Evolutionary conservation across 2,329 filamentous ascomycete genomes (phyloP).

Genomic region (Phialocephala subalpina): DNA sequence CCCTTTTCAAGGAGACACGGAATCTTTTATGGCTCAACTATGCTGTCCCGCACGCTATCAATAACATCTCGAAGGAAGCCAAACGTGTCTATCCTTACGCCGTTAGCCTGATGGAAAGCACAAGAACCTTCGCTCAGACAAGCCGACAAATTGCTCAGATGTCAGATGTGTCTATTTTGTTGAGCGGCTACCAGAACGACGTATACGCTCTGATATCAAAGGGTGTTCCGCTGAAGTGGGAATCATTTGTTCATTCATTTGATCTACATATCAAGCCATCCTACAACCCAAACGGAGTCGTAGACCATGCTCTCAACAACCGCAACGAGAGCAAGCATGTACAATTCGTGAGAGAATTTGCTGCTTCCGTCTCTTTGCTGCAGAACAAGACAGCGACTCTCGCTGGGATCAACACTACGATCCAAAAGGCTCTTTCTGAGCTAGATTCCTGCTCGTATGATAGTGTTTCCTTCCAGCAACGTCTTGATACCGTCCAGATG

Average conservation of each 20-base stretch:
- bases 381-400: conserved; percentile 88
- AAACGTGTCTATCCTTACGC: conserved; percentile 98
- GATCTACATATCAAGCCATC: conserved; percentile 81
- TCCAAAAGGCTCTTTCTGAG: conserved; percentile 83
- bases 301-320: conserved; percentile 65
- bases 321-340: conserved; percentile 90
- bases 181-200: conserved; percentile 92
- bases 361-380: conserved; percentile 83
- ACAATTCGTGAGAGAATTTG: conserved; percentile 95
- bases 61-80: conserved; percentile 97
- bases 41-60: conserved; percentile 91
- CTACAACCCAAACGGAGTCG: conserved; percentile 63
- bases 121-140: conserved; percentile 91
- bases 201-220: conserved; percentile 85
- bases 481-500: conserved; percentile 85
- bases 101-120: conserved; percentile 97
- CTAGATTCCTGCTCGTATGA: conserved; percentile 87
- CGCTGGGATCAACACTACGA: conserved; percentile 78
- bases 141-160: conserved; percentile 84
- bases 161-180: conserved; percentile 84
- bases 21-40: conserved; percentile 96
- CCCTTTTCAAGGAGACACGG: conserved; percentile 97
- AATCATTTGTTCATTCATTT: conserved; percentile 97
- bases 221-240: conserved; percentile 92
- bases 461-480: conserved; percentile 77